These are phyloP conservation scores for Pseudogymnoascus sp. DNA, from an alignment of 2,329 filamentous ascomycete species.

Conservation along the genomic window DNA sequence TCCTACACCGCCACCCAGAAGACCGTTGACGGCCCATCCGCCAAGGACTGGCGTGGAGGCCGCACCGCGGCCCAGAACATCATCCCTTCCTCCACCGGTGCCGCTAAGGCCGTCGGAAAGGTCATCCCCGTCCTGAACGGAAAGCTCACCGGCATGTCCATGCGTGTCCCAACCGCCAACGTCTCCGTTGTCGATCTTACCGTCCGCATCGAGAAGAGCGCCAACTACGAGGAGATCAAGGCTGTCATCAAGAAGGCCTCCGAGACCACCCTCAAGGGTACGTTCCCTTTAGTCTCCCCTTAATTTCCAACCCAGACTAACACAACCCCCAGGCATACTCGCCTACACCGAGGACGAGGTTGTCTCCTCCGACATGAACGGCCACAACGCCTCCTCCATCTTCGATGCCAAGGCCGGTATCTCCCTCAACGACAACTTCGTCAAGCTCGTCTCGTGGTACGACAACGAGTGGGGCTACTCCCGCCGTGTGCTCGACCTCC, in stretches of 20 bases:
- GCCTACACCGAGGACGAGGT: slow-evolving; percentile 95
- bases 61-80: slow-evolving; percentile 99
- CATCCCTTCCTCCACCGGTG: slow-evolving; percentile 97
- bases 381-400: slow-evolving; percentile 90
- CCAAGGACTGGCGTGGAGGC: slow-evolving; percentile 99
- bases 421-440: slow-evolving; percentile 94
- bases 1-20: slow-evolving; percentile 99
- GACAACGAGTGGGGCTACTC: slow-evolving; percentile 99
- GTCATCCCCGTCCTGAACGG: slow-evolving; percentile 96
- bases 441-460: slow-evolving; percentile 98
- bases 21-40: slow-evolving; percentile 95
- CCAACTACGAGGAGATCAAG: slow-evolving; percentile 90
- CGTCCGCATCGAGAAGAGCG: slow-evolving; percentile 83
- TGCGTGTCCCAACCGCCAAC: slow-evolving; percentile 98
- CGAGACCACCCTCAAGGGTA: slow-evolving; percentile 77
- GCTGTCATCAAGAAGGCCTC: slow-evolving; percentile 77
- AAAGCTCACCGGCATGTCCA: slow-evolving; percentile 99
- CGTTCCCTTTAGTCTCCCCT: slow-evolving; percentile 24
- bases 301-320: slow-evolving; percentile 13
- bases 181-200: slow-evolving; percentile 99
- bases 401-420: slow-evolving; percentile 99
- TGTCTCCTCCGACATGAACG: slow-evolving; percentile 89
- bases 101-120: slow-evolving; percentile 99
- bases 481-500: slow-evolving; percentile 81
- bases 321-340: slow-evolving; percentile 56